Evolutionary conservation across 2,329 filamentous ascomycete species (phyloP).

Genomic region (Trichoderma cornu-damae): DNA sequence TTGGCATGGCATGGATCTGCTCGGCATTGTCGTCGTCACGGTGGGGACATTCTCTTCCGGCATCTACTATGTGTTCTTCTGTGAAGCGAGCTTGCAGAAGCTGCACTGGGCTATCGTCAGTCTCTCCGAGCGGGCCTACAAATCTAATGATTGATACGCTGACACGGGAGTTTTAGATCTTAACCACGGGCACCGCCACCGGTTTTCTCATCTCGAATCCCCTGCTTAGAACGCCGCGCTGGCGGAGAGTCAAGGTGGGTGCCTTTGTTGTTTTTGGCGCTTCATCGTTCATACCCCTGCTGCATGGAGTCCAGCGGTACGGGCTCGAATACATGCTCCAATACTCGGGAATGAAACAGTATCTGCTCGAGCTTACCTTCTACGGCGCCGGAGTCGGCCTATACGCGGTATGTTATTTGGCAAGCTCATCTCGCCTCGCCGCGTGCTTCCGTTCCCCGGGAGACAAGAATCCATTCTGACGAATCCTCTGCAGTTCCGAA

Average conservation of each 20-base stretch:
- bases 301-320: conserved; percentile 6
- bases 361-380: background rate
- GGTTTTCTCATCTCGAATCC: conserved; percentile 1
- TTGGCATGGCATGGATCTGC: conserved; percentile 8
- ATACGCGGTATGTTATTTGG: background rate
- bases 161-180: background rate
- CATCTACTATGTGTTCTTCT: conserved; percentile 9
- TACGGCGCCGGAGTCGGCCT: background rate
- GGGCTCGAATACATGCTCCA: conserved; percentile 8
- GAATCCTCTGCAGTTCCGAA: background rate
- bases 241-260: conserved; percentile 7
- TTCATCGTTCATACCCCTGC: conserved; percentile 2
- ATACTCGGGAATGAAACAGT: conserved; percentile 8
- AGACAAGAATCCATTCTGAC: background rate
- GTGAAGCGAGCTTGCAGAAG: conserved; percentile 1
- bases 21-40: conserved; percentile 5
- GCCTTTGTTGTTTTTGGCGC: conserved; percentile 9
- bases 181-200: background rate
- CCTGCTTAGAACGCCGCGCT: background rate
- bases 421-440: background rate
- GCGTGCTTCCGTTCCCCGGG: background rate
- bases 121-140: background rate
- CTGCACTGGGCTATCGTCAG: conserved; percentile 6
- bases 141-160: background rate
- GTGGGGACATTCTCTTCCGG: conserved; percentile 6